Percentiles rank a stretch among this genome's conserved stretches.
Conservation (phyloP, 129 eudicot genomes). For the Helianthus tuberosus region DNA sequence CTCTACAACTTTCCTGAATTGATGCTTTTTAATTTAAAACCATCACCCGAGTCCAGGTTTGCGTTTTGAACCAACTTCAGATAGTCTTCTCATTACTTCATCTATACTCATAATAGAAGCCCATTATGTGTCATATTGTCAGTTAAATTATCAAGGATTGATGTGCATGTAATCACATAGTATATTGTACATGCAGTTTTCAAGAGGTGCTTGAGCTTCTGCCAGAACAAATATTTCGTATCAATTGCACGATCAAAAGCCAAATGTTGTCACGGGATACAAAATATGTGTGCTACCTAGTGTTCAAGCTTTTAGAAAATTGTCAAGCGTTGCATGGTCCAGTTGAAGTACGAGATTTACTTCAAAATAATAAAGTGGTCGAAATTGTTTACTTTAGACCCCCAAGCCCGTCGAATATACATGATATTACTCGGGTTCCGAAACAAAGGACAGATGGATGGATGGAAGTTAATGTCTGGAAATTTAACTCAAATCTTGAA, state of each 20-base stretch:
- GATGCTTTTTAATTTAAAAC: neutral
- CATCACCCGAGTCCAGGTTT: neutral
- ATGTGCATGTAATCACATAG: neutral
- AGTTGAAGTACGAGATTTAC: slow-evolving; percentile 5
- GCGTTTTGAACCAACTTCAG: neutral
- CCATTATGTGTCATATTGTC: no score
- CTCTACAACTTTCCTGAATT: neutral
- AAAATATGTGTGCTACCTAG: slow-evolving; percentile 17
- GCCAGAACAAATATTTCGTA: neutral
- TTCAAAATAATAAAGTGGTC: neutral
- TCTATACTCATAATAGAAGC: no score
- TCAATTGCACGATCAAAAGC: neutral
- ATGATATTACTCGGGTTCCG: neutral
- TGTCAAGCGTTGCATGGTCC: slow-evolving; percentile 5
- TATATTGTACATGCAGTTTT: slow-evolving; percentile 4
- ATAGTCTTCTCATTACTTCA: neutral
- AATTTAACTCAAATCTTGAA: neutral
- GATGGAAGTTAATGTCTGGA: neutral
- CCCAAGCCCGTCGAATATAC: neutral
- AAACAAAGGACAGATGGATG: neutral
- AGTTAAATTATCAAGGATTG: no score
- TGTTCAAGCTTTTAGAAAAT: slow-evolving; percentile 22
- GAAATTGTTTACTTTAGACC: neutral
- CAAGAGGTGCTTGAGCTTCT: slow-evolving; percentile 4
- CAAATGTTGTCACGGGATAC: slow-evolving; percentile 14